Percentiles rank a stretch among this genome's conserved stretches.
Evolutionary conservation across 768 basidiomycete genomes (phyloP).

Genomic region (Auriscalpium orientale): DNA sequence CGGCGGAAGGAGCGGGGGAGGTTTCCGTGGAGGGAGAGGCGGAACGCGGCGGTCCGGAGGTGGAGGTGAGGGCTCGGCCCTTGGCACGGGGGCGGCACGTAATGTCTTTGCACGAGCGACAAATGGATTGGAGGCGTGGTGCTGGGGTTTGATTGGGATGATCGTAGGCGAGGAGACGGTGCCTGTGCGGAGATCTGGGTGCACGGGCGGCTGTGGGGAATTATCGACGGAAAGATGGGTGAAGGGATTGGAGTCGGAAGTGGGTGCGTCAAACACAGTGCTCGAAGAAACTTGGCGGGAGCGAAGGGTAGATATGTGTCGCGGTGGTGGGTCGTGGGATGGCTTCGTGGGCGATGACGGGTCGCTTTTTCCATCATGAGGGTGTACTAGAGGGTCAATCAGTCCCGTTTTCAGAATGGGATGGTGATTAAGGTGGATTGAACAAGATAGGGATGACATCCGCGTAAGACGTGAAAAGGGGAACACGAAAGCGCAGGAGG

Average conservation of each 20-base stretch:
- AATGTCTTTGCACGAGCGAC: conserved; percentile 6
- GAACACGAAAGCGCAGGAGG: too few relatives aligned
- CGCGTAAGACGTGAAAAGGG: too few relatives aligned
- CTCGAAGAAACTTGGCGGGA: conserved; percentile 7
- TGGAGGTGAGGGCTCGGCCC: conserved; percentile 8
- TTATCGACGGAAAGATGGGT: conserved; percentile 2
- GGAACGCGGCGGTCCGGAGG: conserved; percentile 10
- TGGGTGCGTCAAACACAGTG: conserved; percentile 10
- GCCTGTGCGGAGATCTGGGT: conserved; percentile 8
- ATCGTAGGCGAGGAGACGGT: conserved; percentile 10
- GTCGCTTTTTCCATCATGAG: background rate
- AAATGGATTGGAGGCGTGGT: conserved; percentile 16
- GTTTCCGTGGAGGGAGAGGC: conserved; percentile 16
- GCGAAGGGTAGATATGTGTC: background rate
- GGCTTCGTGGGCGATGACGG: background rate
- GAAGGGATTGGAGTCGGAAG: conserved; percentile 15
- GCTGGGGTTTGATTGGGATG: conserved; percentile 1
- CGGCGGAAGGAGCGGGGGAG: conserved; percentile 11
- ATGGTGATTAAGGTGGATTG: too few relatives aligned
- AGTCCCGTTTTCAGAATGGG: too few relatives aligned
- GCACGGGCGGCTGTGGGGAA: conserved; percentile 9
- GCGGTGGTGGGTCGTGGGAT: background rate
- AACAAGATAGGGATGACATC: too few relatives aligned
- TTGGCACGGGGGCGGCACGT: background rate
- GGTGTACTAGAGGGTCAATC: background rate